A percentile compares a stretch with the other conserved stretches of the same genome.
Conservation (phyloP, 768 basidiomycete genomes). For the Tylopilus intermedius region DNA sequence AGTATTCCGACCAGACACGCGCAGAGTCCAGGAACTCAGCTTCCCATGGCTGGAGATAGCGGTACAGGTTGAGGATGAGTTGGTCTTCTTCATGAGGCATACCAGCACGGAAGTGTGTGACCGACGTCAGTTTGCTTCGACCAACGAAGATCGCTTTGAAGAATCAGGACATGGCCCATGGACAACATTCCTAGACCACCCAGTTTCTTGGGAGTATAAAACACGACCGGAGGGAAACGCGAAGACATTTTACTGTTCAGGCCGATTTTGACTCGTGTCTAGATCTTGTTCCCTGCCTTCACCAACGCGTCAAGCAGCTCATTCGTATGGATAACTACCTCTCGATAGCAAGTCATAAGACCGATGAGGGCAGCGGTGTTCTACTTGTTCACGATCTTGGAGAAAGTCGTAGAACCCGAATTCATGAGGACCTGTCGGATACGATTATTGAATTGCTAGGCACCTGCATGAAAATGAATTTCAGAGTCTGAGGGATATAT, state of each 20-base stretch:
- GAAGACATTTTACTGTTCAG: conserved; percentile 99
- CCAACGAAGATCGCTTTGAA: conserved; percentile 96
- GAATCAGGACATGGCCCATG: conserved; percentile 98
- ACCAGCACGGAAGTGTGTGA: conserved; percentile 98
- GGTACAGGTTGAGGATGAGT: conserved; percentile 94
- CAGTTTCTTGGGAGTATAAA: conserved; percentile 96
- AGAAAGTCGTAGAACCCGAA: conserved; percentile 97
- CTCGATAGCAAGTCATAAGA: conserved; percentile 96
- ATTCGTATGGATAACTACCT: conserved; percentile 95
- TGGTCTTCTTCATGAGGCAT: conserved; percentile 96
- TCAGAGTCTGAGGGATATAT: background rate
- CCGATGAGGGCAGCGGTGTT: conserved; percentile 94
- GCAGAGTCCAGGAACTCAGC: conserved; percentile 97
- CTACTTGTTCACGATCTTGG: conserved; percentile 99
- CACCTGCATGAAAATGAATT: conserved; percentile 41
- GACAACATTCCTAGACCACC: conserved; percentile 99
- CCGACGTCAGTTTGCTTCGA: conserved; percentile 97
- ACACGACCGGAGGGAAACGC: conserved; percentile 94
- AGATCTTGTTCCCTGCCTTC: conserved; percentile 99
- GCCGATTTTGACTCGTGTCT: conserved; percentile 99
- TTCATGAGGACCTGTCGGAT: conserved; percentile 97
- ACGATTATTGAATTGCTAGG: conserved; percentile 96
- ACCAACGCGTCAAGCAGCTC: conserved; percentile 94
- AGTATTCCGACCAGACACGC: conserved; percentile 98
- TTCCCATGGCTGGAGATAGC: conserved; percentile 96